These are phyloP conservation scores for Cetraspora pellucida DNA, from an alignment of 192 early-diverging fungal species.

Conservation along the genomic window DNA sequence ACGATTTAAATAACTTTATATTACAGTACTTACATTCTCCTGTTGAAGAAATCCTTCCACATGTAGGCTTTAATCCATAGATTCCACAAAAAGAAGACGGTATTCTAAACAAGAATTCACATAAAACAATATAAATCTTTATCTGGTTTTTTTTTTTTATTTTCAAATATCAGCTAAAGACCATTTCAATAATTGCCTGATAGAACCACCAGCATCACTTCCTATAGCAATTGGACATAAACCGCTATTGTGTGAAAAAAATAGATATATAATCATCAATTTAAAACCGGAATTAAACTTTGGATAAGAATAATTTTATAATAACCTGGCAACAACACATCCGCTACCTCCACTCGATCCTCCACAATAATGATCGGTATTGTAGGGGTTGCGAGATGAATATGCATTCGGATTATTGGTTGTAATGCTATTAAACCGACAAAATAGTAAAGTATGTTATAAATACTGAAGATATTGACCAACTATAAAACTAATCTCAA, in stretches of 20 bases:
- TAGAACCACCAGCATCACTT: conserved; percentile 69
- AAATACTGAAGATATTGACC: no score
- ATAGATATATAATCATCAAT: no score
- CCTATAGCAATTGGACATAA: conserved; percentile 72
- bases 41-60: conserved; percentile 56
- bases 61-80: conserved; percentile 77
- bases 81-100: conserved; percentile 75
- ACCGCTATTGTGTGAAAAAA: conserved; percentile 40
- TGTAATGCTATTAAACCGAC: conserved; percentile 54
- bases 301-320: no score
- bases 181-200: conserved; percentile 41
- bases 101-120: conserved; percentile 43
- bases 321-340: conserved; percentile 50
- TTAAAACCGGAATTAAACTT: no score
- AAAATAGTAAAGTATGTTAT: no score
- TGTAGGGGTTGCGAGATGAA: conserved; percentile 70
- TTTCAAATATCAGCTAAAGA: no score
- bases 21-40: conserved; percentile 47
- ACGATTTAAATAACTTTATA: no score
- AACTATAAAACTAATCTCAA: no score
- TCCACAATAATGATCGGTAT: conserved; percentile 59
- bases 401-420: conserved; percentile 61
- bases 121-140: no score
- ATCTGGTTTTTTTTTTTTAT: no score
- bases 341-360: conserved; percentile 74